A percentile compares a stretch with the other conserved stretches of the same genome.
Evolutionary conservation across 345 rosid genomes (phyloP).

Genomic region (Syzygium aqueum): DNA sequence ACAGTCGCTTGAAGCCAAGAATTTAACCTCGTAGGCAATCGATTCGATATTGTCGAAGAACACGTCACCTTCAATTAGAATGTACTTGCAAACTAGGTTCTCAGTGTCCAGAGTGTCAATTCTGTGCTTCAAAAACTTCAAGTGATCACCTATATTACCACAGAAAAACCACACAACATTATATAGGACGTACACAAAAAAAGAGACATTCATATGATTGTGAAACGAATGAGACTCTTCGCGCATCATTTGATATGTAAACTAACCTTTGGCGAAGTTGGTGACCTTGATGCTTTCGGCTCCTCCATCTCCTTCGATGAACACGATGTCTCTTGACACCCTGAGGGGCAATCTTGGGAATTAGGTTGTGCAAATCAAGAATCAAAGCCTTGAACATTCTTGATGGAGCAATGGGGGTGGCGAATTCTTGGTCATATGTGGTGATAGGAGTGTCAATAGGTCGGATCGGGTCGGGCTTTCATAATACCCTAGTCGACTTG

Average conservation of each 20-base stretch:
- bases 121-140: slow-evolving; percentile 13
- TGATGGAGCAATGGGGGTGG: not conserved
- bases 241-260: not conserved
- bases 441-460: no score
- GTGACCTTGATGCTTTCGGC: not conserved
- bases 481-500: no score
- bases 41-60: slow-evolving; percentile 10
- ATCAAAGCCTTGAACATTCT: not conserved
- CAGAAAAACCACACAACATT: no score
- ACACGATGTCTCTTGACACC: not conserved
- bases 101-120: slow-evolving; percentile 20
- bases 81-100: slow-evolving; percentile 8
- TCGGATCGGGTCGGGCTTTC: no score
- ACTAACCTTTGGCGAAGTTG: not conserved
- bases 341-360: not conserved
- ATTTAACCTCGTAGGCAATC: slow-evolving; percentile 11
- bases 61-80: slow-evolving; percentile 14
- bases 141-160: not conserved
- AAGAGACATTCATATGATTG: no score
- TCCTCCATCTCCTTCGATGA: not conserved
- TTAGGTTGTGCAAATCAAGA: not conserved
- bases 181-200: no score
- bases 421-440: not conserved
- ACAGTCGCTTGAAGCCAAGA: slow-evolving; percentile 6
- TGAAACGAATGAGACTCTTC: no score